phyloP scores from a whole-genome alignment of 768 basidiomycete genomes.

The Calvatia gigantea region DNA sequence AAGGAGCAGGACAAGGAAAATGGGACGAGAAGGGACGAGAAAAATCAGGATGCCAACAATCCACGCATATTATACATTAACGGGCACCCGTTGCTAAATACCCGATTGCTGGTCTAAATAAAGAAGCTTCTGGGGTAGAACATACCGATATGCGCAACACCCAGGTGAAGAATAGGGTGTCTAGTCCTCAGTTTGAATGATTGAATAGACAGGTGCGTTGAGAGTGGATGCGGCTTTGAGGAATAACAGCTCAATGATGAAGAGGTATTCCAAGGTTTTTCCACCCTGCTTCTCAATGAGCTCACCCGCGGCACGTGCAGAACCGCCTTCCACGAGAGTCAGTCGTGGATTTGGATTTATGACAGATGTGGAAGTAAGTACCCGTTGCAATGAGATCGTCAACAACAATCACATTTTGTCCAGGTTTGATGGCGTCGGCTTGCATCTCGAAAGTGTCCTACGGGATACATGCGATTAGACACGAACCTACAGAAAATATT shows the following conservation, averaged over 20 bases:
- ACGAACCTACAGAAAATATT: background rate
- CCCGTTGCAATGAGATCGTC: conserved; percentile 98
- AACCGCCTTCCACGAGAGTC: conserved; percentile 60
- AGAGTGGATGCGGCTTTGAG: conserved; percentile 75
- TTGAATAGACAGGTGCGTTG: conserved; percentile 84
- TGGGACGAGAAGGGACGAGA: conserved; percentile 17
- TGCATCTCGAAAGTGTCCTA: conserved; percentile 98
- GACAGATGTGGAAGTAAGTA: conserved; percentile 20
- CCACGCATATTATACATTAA: conserved; percentile 70
- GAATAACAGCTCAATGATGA: conserved; percentile 82
- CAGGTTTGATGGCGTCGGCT: conserved; percentile 73
- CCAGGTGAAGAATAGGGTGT: background rate
- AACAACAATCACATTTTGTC: conserved; percentile 81
- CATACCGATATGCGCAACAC: conserved; percentile 13
- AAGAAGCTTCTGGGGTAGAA: conserved; percentile 13
- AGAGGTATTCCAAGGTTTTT: conserved; percentile 87
- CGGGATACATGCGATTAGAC: background rate
- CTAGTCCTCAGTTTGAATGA: conserved; percentile 73
- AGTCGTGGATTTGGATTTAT: background rate
- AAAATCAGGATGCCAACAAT: conserved; percentile 22
- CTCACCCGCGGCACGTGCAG: conserved; percentile 88
- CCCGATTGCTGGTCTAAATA: conserved; percentile 58
- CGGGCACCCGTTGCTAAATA: conserved; percentile 73
- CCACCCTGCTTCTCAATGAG: conserved; percentile 82
- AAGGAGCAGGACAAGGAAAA: conserved; percentile 21